Evolutionary conservation across 73 alveolate species (phyloP).

Genomic region (Paramecium biaurelia): DNA sequence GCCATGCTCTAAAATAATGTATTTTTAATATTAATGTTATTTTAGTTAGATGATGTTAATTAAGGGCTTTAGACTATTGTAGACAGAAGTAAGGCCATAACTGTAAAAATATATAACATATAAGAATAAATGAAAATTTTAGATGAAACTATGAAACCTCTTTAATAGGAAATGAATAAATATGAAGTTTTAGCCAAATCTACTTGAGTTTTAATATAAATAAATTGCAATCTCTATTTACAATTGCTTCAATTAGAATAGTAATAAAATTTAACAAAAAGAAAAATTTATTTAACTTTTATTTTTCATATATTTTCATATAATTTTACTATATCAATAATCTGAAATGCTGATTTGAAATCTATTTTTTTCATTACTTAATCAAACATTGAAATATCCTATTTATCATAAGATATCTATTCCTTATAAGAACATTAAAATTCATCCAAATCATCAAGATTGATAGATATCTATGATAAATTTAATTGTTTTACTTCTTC

Average conservation of each 20-base stretch:
- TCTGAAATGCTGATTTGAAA: neutral
- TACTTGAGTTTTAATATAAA: neutral
- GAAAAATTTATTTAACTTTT: neutral
- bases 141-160: constrained; percentile 54
- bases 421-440: neutral
- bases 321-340: neutral
- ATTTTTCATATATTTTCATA: neutral
- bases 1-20: neutral
- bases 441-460: neutral
- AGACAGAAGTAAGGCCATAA: neutral
- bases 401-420: neutral
- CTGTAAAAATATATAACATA: neutral
- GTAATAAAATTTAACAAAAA: neutral
- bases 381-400: neutral
- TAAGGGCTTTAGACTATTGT: neutral
- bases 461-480: neutral
- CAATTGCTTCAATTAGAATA: neutral
- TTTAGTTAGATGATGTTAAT: neutral
- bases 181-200: constrained; percentile 20
- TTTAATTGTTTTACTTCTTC: neutral
- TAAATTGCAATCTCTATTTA: neutral
- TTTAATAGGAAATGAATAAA: constrained; percentile 30
- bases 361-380: neutral
- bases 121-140: constrained; percentile 46
- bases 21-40: neutral